Percentiles rank a stretch among this genome's conserved stretches.
These are phyloP conservation scores for Solanum boliviense DNA, from an alignment of 257 asterid genomes.

Conservation along the genomic window DNA sequence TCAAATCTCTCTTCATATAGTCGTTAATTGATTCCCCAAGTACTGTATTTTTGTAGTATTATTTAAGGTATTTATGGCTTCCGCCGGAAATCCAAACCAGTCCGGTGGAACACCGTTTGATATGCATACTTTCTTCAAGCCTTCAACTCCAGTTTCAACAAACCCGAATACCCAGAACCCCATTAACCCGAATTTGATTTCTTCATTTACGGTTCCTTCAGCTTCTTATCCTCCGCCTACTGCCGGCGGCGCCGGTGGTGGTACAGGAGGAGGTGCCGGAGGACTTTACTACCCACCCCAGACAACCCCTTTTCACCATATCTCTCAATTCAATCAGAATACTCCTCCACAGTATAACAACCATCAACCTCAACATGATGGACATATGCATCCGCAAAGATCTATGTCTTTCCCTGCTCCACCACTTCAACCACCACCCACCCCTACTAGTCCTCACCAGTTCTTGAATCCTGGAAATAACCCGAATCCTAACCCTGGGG, in stretches of 20 bases:
- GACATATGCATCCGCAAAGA: slow-evolving; percentile 60
- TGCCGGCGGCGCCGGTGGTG: slow-evolving; percentile 9
- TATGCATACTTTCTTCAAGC: slow-evolving; percentile 53
- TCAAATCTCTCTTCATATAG: not conserved
- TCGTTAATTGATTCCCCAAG: not conserved
- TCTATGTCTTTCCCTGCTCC: slow-evolving; percentile 74
- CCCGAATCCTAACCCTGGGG: slow-evolving; percentile 36
- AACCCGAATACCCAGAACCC: slow-evolving; percentile 43
- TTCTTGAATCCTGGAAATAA: slow-evolving; percentile 21
- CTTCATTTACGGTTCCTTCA: slow-evolving; percentile 53
- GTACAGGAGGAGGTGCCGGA: slow-evolving; percentile 32
- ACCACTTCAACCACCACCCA: slow-evolving; percentile 57
- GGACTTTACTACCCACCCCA: slow-evolving; percentile 43
- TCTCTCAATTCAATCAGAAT: not conserved
- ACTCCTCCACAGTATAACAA: slow-evolving; percentile 23
- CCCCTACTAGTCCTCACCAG: slow-evolving; percentile 35
- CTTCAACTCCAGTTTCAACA: not conserved
- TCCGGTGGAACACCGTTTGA: slow-evolving; percentile 74
- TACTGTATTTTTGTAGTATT: not conserved
- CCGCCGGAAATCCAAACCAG: slow-evolving; percentile 64
- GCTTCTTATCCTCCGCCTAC: slow-evolving; percentile 71
- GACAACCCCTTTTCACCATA: slow-evolving; percentile 35
- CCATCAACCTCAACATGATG: slow-evolving; percentile 15
- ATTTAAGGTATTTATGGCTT: slow-evolving; percentile 8
- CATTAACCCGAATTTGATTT: slow-evolving; percentile 1